Evolutionary conservation across 2,329 filamentous ascomycete genomes (phyloP), one percentile per base, ranked within the genome.

Genomic region (Cladosporium oxysporum): DNA sequence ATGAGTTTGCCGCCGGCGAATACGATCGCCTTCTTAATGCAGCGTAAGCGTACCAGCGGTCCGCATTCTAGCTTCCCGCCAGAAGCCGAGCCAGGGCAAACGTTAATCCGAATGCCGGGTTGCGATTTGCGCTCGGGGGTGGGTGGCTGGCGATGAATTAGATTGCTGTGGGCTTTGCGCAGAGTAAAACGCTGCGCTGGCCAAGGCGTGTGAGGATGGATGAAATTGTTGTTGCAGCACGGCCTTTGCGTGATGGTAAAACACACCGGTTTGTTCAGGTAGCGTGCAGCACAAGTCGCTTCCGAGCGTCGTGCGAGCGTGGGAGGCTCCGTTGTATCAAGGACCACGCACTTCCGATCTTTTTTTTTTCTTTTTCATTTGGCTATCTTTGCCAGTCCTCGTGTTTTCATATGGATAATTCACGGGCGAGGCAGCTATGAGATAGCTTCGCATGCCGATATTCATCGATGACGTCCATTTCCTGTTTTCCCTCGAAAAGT

Each of bases 1-100:
- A 35, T 12, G 33, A 35, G 41, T 31, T 14, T 29, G 10, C 52
- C 52, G n/a, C 28, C 28, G 52, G 52, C 52, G 52, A 31, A 55
- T 33, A 31, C 52, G 52, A 55, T 55, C 57, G 33, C 57, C 57
- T 59, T 47, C 57, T 59, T 31, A 12, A 29, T 59, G 3, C 21
- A 28, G 57, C 35, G 18, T 14, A 59, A 59, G 26, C 33, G 57
- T 29, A 8, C 57, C 18, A 23, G 21, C 57, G 33, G 57, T 7
- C 57, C 57, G 57, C 23, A 12, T 59, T 59, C 57, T 59, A 59
- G 57, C 57, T 18, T 26, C 41, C 28, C 57, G 23, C 57, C 28
- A 59, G 57, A 59, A 59, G 55, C 55, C 18, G 33, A 35, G 35
- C 35, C 35, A 59, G 33, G 33, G 29, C 29, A 33, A 59, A 59